These are phyloP conservation scores for Endogone sp. DNA, from an alignment of 192 early-diverging fungal genomes.

Conservation along the genomic window DNA sequence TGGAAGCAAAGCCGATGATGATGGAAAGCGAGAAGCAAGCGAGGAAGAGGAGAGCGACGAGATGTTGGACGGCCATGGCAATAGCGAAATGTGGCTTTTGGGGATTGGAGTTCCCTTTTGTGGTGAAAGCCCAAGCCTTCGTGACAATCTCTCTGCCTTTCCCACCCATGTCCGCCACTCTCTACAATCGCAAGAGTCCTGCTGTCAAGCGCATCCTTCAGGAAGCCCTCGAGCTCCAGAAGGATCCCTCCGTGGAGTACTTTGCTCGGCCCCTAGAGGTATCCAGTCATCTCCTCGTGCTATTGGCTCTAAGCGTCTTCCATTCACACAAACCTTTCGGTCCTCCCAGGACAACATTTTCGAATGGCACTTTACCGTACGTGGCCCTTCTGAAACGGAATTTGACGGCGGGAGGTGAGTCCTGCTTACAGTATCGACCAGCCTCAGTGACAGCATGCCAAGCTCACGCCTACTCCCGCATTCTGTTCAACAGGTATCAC, in stretches of 20 bases:
- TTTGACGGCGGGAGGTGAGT: constrained; percentile 74
- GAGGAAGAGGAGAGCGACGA: not conserved
- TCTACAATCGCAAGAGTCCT: not conserved
- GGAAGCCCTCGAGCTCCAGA: constrained; percentile 67
- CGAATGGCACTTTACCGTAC: constrained; percentile 96
- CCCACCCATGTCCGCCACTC: not conserved
- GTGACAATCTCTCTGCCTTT: not conserved
- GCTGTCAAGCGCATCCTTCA: constrained; percentile 82
- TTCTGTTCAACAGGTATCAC: constrained; percentile 62
- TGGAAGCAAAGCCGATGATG: not conserved
- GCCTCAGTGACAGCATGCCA: not conserved
- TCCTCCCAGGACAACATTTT: constrained; percentile 77
- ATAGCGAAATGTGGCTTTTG: not conserved
- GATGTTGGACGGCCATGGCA: too few relatives aligned
- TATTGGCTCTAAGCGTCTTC: too few relatives aligned
- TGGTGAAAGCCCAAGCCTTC: not conserved
- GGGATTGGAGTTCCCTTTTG: not conserved
- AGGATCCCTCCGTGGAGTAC: constrained; percentile 69
- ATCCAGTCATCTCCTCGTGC: not conserved
- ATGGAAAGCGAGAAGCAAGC: not conserved
- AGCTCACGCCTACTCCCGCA: not conserved
- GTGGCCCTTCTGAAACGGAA: constrained; percentile 82
- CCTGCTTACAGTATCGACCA: not conserved
- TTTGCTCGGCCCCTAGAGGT: constrained; percentile 68
- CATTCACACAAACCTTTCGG: not conserved